phyloP scores from a whole-genome alignment of 345 rosid genomes.

The Hibiscus trionum region DNA sequence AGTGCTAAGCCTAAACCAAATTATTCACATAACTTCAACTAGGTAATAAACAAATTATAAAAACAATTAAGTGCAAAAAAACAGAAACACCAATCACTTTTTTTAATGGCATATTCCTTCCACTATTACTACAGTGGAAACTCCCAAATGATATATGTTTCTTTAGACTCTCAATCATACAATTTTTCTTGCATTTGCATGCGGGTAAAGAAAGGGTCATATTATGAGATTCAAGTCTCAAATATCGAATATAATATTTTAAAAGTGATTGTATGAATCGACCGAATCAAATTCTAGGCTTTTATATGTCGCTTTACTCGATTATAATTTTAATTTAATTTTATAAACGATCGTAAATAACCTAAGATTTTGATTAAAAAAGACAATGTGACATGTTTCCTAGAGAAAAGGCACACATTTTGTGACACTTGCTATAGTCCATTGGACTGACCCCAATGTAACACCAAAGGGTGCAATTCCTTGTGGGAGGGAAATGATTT shows the following conservation, averaged over 20 bases:
- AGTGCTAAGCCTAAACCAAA: background rate
- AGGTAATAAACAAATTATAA: background rate
- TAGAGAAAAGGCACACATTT: constrained; percentile 4
- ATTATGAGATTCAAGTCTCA: no score
- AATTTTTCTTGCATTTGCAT: no score
- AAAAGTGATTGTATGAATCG: background rate
- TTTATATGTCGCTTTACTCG: no score
- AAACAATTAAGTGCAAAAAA: no score
- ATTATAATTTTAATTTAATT: no score
- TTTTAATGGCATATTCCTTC: constrained; percentile 7
- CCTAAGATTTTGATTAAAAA: background rate
- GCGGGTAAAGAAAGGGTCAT: no score
- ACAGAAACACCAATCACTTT: background rate
- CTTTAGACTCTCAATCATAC: no score
- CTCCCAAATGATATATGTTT: no score
- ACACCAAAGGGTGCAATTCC: constrained; percentile 9
- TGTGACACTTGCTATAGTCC: background rate
- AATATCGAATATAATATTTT: no score
- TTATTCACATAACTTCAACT: background rate
- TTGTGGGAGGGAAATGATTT: constrained; percentile 10
- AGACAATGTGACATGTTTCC: constrained; percentile 7
- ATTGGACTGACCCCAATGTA: background rate
- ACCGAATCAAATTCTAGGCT: no score
- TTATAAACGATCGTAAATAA: no score
- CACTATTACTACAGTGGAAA: no score